phyloP scores from a whole-genome alignment of 768 basidiomycete species.

The Chalciporus chontae region DNA sequence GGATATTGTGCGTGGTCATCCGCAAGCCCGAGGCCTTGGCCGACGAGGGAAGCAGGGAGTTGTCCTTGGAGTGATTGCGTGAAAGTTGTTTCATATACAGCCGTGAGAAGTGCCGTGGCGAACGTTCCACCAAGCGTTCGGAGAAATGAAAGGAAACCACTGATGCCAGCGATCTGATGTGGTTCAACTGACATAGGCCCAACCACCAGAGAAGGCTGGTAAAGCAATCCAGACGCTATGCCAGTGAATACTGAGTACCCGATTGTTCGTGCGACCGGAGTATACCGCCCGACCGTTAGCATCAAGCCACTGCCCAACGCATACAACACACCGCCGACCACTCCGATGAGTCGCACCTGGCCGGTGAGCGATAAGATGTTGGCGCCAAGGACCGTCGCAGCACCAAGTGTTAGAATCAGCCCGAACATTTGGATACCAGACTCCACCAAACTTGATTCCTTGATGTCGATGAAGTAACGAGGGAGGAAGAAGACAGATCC shows the following conservation, averaged over 20 bases:
- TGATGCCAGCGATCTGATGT: slow-evolving; percentile 32
- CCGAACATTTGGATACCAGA: slow-evolving; percentile 37
- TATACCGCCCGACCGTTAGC: slow-evolving; percentile 30
- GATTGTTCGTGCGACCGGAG: slow-evolving; percentile 26
- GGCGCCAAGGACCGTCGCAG: slow-evolving; percentile 34
- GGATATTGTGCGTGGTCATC: slow-evolving; percentile 29
- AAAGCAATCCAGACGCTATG: slow-evolving; percentile 30
- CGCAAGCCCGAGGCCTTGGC: slow-evolving; percentile 30
- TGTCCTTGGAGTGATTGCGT: slow-evolving; percentile 27
- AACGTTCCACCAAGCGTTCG: slow-evolving; percentile 34
- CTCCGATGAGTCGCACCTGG: slow-evolving; percentile 29
- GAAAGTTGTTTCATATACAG: slow-evolving; percentile 31
- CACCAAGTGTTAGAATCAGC: slow-evolving; percentile 31
- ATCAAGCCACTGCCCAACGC: slow-evolving; percentile 32
- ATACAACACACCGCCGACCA: slow-evolving; percentile 29
- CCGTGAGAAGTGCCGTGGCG: slow-evolving; percentile 35
- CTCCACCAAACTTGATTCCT: slow-evolving; percentile 29
- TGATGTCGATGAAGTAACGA: slow-evolving; percentile 38
- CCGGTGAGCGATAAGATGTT: slow-evolving; percentile 32
- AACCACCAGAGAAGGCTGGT: slow-evolving; percentile 34
- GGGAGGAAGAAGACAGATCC: slow-evolving; percentile 36
- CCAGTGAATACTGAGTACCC: slow-evolving; percentile 33
- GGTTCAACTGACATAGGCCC: slow-evolving; percentile 35
- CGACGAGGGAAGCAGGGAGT: slow-evolving; percentile 27
- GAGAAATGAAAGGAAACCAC: slow-evolving; percentile 35